Conservation (phyloP, 2,329 filamentous ascomycete genomes). For the Uncinocarpus reesii region DNA sequence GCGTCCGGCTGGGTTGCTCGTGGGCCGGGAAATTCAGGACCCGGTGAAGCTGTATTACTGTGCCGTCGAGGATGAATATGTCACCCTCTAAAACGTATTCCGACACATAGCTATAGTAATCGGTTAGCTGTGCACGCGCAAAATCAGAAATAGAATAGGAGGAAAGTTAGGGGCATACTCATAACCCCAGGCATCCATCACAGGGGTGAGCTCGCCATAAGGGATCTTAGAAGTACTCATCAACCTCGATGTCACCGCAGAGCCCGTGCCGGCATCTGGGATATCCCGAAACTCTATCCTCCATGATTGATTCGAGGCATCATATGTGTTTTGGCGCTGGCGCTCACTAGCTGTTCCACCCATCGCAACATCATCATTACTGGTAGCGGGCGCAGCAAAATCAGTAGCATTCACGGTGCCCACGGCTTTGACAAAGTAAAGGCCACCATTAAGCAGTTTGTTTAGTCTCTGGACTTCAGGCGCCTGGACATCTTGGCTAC, state of each 20-base stretch:
- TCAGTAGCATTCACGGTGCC: conserved; percentile 34
- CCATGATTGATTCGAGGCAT: conserved; percentile 34
- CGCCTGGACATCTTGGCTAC: conserved; percentile 37
- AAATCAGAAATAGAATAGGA: background rate
- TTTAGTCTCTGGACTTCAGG: conserved; percentile 37
- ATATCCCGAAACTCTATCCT: conserved; percentile 41
- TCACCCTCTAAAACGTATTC: conserved; percentile 50
- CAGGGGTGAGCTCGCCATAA: conserved; percentile 41
- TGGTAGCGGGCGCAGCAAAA: conserved; percentile 25
- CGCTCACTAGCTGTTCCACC: conserved; percentile 4
- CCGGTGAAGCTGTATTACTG: conserved; percentile 48
- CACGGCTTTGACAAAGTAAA: conserved; percentile 47
- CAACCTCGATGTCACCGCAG: conserved; percentile 45
- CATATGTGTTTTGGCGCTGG: conserved; percentile 22
- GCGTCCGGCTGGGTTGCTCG: conserved; percentile 23
- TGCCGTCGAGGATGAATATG: conserved; percentile 48
- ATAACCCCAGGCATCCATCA: conserved; percentile 46
- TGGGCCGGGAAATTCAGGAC: conserved; percentile 40
- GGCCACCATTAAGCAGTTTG: conserved; percentile 41
- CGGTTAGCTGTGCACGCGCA: background rate
- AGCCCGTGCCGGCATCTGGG: conserved; percentile 43
- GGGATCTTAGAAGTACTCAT: conserved; percentile 41
- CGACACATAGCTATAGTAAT: conserved; percentile 41
- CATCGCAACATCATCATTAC: conserved; percentile 11
- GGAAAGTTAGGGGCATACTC: conserved; percentile 33